These are phyloP conservation scores for Aspergillus jensenii DNA, from an alignment of 2,329 filamentous ascomycete species.

Conservation along the genomic window DNA sequence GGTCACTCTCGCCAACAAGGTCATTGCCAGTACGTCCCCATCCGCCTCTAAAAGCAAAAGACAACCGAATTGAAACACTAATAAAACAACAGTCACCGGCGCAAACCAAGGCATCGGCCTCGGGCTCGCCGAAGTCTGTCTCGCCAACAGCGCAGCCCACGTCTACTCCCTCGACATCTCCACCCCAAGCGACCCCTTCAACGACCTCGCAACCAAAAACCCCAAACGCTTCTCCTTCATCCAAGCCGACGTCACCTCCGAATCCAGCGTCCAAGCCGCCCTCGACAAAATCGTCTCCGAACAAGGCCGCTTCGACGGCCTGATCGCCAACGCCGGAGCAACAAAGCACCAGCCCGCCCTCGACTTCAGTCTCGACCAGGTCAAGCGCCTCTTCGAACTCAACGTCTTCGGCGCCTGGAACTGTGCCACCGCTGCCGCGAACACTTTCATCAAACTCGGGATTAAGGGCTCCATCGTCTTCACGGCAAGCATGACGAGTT, in stretches of 20 bases:
- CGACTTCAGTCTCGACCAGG: conserved; percentile 39
- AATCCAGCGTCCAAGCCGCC: neutral
- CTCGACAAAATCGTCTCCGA: neutral
- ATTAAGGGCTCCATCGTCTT: conserved; percentile 41
- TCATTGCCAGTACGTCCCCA: conserved; percentile 1
- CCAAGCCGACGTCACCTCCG: conserved; percentile 2
- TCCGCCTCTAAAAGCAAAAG: too few species aligned
- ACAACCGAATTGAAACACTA: neutral
- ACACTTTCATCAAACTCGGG: conserved; percentile 41
- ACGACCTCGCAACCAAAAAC: neutral
- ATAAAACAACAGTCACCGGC: neutral
- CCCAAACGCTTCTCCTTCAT: neutral
- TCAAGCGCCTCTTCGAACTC: conserved; percentile 42
- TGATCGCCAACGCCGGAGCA: neutral
- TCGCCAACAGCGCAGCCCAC: neutral
- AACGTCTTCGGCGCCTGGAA: conserved; percentile 36
- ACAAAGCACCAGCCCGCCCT: conserved; percentile 45
- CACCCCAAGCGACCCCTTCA: neutral
- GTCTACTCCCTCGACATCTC: conserved; percentile 4
- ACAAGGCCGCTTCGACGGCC: neutral
- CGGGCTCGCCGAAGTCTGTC: neutral
- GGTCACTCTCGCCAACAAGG: conserved; percentile 1
- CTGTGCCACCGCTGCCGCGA: conserved; percentile 25
- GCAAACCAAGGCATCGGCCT: conserved; percentile 5
- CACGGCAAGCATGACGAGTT: conserved; percentile 48